Conservation (phyloP, 305 asterid species). For the Fraxinus xanthoxyloides region DNA sequence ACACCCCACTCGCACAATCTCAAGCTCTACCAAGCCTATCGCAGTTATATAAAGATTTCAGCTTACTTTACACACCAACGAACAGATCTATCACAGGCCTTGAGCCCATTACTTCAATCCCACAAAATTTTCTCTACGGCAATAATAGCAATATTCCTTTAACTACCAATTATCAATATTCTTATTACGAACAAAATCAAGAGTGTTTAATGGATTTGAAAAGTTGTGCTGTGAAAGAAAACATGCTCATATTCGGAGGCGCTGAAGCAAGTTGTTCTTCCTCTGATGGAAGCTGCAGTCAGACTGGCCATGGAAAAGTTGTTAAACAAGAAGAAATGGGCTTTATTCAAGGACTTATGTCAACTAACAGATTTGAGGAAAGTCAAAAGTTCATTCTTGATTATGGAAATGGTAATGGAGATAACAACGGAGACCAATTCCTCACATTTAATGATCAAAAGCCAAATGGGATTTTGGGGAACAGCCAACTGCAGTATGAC, state of each 20-base stretch:
- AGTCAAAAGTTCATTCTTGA: conserved; percentile 42
- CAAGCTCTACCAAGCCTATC: conserved; percentile 27
- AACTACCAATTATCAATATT: conserved; percentile 21
- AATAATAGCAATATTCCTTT: conserved; percentile 23
- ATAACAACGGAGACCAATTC: not conserved
- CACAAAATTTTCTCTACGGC: conserved; percentile 27
- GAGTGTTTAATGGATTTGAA: conserved; percentile 37
- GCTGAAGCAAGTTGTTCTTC: conserved; percentile 53
- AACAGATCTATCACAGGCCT: conserved; percentile 21
- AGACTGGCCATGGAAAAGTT: conserved; percentile 42
- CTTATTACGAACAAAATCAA: conserved; percentile 26
- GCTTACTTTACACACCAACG: conserved; percentile 21
- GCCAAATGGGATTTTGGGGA: conserved; percentile 25
- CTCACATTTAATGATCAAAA: conserved; percentile 21
- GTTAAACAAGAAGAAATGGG: conserved; percentile 42
- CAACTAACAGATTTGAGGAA: conserved; percentile 32
- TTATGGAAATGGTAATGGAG: conserved; percentile 22
- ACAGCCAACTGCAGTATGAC: conserved; percentile 39
- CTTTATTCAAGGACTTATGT: conserved; percentile 16
- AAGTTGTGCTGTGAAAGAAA: conserved; percentile 29
- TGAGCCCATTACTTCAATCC: conserved; percentile 25
- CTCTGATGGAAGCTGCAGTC: conserved; percentile 62
- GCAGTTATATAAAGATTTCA: conserved; percentile 28
- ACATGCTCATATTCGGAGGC: conserved; percentile 45
- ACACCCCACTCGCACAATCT: conserved; percentile 21